phyloP scores from a whole-genome alignment of 352 stramenopile genomes.

The Phytopythium sindhum region DNA sequence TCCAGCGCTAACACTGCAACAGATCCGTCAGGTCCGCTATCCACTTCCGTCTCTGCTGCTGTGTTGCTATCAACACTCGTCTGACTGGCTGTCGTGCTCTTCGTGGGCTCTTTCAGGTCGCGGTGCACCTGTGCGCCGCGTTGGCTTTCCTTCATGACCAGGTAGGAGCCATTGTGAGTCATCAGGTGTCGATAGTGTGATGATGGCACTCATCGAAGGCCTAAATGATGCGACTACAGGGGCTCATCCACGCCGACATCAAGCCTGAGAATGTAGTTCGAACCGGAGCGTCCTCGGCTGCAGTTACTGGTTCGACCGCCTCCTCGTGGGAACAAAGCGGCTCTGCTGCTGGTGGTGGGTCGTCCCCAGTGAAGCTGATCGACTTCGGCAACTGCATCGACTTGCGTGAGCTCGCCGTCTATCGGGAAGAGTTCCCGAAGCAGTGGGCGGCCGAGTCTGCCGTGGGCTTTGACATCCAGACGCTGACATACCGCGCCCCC shows the following conservation, averaged over 20 bases:
- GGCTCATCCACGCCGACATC: conserved; percentile 69
- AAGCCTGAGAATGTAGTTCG: conserved; percentile 75
- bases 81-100: not conserved
- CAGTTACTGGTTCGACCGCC: not conserved
- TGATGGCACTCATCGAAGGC: not conserved
- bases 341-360: not conserved
- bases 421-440: conserved; percentile 19
- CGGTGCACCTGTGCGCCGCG: conserved; percentile 59
- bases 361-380: conserved; percentile 52
- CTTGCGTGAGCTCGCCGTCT: conserved; percentile 27
- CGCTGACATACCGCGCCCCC: conserved; percentile 64
- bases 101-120: conserved; percentile 22
- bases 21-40: conserved; percentile 31
- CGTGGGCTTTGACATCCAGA: conserved; percentile 67
- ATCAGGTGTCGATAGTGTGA: not conserved
- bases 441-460: conserved; percentile 8
- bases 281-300: not conserved
- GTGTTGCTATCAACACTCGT: no score
- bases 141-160: conserved; percentile 57
- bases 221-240: conserved; percentile 11
- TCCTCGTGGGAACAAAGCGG: not conserved
- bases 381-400: conserved; percentile 81
- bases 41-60: no score
- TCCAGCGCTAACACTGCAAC: conserved; percentile 27
- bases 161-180: conserved; percentile 9